A percentile compares a stretch with the other conserved stretches of the same genome.
phyloP scores from a whole-genome alignment of 805 yeast genomes.

The Saturnispora sanitii region DNA sequence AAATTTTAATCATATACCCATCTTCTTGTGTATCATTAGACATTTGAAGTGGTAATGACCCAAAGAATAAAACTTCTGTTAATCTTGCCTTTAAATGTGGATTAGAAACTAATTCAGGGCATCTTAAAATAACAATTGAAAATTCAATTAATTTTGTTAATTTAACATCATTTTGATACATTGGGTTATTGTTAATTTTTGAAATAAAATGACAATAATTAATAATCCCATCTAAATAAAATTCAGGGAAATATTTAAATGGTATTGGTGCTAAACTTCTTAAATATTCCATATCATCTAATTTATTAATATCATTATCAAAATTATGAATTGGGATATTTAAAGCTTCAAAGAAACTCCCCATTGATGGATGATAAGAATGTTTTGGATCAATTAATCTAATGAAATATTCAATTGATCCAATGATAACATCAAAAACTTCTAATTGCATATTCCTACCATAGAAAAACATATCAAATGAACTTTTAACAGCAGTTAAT shows the following conservation, averaged over 20 bases:
- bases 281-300: slow-evolving; percentile 66
- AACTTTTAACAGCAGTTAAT: slow-evolving; percentile 38
- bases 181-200: slow-evolving; percentile 45
- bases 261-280: slow-evolving; percentile 60
- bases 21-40: slow-evolving; percentile 37
- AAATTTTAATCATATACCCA: slow-evolving; percentile 64
- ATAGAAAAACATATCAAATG: slow-evolving; percentile 54
- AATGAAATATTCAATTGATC: slow-evolving; percentile 62
- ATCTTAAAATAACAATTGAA: slow-evolving; percentile 64
- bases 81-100: slow-evolving; percentile 87
- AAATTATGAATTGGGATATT: slow-evolving; percentile 48
- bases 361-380: slow-evolving; percentile 38
- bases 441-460: slow-evolving; percentile 51
- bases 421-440: slow-evolving; percentile 67
- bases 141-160: slow-evolving; percentile 56
- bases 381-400: slow-evolving; percentile 68
- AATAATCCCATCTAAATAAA: slow-evolving; percentile 70
- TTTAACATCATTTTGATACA: slow-evolving; percentile 43
- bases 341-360: slow-evolving; percentile 22
- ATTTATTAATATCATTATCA: slow-evolving; percentile 54
- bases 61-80: slow-evolving; percentile 70
- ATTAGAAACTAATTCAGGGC: slow-evolving; percentile 78
- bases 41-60: slow-evolving; percentile 45
- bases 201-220: slow-evolving; percentile 58
- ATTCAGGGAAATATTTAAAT: slow-evolving; percentile 81